Percentiles rank a stretch among this genome's conserved stretches.
phyloP scores from a whole-genome alignment of 2,329 filamentous ascomycete species.

The Tolypocladium ophioglossoides region DNA sequence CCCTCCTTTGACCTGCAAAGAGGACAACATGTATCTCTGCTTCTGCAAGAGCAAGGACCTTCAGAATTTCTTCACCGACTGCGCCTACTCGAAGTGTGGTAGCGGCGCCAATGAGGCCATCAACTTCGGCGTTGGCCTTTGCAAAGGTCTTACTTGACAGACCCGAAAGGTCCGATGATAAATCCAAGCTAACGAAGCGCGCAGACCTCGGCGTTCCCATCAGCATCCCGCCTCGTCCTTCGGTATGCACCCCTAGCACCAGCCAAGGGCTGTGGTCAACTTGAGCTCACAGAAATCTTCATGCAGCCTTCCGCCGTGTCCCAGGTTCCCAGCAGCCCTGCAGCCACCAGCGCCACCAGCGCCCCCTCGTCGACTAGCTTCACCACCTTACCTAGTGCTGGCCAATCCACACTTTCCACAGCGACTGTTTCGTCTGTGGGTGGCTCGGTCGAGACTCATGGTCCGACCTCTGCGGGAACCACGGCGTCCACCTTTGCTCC shows the following conservation, averaged over 20 bases:
- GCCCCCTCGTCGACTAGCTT: neutral
- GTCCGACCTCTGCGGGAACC: neutral
- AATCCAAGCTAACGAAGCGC: neutral
- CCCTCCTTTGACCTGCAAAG: conserved; percentile 16
- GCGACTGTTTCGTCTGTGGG: neutral
- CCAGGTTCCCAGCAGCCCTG: neutral
- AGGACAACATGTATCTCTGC: conserved; percentile 19
- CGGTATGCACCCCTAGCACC: neutral
- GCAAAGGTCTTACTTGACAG: conserved; percentile 14
- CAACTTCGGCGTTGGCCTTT: conserved; percentile 14
- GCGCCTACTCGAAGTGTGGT: conserved; percentile 8
- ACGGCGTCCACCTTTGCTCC: neutral
- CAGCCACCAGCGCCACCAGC: no score
- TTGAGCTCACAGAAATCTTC: neutral
- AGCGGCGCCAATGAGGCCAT: conserved; percentile 6
- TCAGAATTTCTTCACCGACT: conserved; percentile 14
- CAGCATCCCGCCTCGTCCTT: neutral
- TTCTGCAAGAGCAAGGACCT: conserved; percentile 15
- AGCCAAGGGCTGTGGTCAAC: neutral
- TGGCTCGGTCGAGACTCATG: neutral
- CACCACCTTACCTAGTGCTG: neutral
- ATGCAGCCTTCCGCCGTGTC: neutral
- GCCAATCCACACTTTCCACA: neutral
- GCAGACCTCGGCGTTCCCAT: neutral
- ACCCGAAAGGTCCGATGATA: neutral